Evolutionary conservation across 352 stramenopile genomes (phyloP).

Genomic region (Halophytophthora batemanensis): DNA sequence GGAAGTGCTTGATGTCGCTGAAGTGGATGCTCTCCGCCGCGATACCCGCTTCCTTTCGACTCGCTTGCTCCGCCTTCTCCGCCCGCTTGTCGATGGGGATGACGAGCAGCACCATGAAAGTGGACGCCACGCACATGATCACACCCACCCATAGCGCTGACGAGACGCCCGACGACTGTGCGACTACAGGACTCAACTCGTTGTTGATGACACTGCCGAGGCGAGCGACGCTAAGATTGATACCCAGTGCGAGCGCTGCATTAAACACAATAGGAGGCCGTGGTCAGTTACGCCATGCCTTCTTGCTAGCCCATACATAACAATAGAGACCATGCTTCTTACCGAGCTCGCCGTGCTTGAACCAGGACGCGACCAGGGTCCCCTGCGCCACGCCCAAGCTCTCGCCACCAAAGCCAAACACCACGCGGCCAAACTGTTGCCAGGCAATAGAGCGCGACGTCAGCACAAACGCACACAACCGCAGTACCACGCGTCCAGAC

Average conservation of each 20-base stretch:
- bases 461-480: neutral
- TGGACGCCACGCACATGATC: conserved; percentile 72
- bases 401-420: conserved; percentile 93
- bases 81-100: conserved; percentile 78
- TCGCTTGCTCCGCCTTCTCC: conserved; percentile 27
- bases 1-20: conserved; percentile 75
- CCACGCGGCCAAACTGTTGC: conserved; percentile 74
- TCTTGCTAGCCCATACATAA: neutral
- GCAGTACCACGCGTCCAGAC: neutral
- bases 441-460: conserved; percentile 1
- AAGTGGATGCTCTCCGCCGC: conserved; percentile 57
- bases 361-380: conserved; percentile 91
- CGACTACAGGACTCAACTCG: conserved; percentile 80
- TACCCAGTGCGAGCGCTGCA: conserved; percentile 85
- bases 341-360: conserved; percentile 90
- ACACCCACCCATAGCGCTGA: conserved; percentile 86
- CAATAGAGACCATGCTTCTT: neutral
- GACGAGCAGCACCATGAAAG: conserved; percentile 68
- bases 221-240: conserved; percentile 90
- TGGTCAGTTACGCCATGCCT: neutral
- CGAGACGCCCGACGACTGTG: conserved; percentile 56
- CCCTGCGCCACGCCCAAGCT: conserved; percentile 89
- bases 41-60: conserved; percentile 16
- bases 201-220: conserved; percentile 94
- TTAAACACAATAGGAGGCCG: neutral